Conservation (phyloP, 2,329 filamentous ascomycete species). For the Trichocomaceae sp. region DNA sequence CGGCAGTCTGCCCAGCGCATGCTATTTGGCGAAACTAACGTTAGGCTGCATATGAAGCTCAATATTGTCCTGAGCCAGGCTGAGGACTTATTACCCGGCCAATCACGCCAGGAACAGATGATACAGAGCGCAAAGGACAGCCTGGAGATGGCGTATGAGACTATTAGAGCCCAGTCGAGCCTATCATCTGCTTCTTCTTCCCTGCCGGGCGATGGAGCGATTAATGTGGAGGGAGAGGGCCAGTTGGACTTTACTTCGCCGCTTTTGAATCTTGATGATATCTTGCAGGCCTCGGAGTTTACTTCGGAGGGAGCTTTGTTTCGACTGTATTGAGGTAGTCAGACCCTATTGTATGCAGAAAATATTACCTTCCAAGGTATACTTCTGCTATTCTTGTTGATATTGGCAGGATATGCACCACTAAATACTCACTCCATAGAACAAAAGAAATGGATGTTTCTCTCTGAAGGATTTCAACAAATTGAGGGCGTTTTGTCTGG, state of each 20-base stretch:
- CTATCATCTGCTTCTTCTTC: background rate
- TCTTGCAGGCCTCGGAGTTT: background rate
- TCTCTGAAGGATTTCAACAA: no score
- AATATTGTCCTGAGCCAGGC: background rate
- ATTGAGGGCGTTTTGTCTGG: background rate
- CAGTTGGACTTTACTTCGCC: background rate
- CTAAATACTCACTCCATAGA: no score
- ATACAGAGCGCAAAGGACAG: constrained; percentile 7
- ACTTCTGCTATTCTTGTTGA: no score
- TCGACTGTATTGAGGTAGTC: background rate
- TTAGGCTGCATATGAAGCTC: constrained; percentile 7
- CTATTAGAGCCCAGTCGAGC: background rate
- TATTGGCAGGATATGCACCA: no score
- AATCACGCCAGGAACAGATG: constrained; percentile 4
- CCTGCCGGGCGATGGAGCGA: background rate
- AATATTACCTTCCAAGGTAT: no score
- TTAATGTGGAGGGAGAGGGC: background rate
- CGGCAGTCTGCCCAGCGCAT: constrained; percentile 2
- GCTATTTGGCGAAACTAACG: constrained; percentile 7
- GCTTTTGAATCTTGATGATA: constrained; percentile 1
- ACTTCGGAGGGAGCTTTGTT: background rate
- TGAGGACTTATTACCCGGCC: background rate
- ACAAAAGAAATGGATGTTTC: no score
- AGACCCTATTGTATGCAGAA: background rate
- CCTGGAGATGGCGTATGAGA: background rate